Conservation (phyloP, 1,139 yeast species). For the Protomyces gravidus region DNA sequence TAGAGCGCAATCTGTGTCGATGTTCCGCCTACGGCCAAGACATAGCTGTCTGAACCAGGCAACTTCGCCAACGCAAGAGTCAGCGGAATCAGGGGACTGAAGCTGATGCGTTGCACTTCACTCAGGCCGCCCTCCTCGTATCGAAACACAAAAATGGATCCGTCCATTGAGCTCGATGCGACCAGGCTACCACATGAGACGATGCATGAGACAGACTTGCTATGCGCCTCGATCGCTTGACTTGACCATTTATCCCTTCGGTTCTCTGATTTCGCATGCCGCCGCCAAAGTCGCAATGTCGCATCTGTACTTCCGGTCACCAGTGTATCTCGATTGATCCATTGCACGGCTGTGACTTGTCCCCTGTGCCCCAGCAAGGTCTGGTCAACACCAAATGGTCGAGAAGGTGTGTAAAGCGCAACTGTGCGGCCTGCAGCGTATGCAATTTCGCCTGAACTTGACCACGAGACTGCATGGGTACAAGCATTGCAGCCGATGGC, state of each 20-base stretch:
- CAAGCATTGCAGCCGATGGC: slow-evolving; percentile 22
- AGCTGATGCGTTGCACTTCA: slow-evolving; percentile 31
- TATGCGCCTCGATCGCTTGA: slow-evolving; percentile 38
- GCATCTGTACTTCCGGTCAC: slow-evolving; percentile 67
- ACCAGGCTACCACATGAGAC: slow-evolving; percentile 45
- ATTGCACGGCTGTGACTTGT: slow-evolving; percentile 40
- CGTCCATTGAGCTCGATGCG: slow-evolving; percentile 65
- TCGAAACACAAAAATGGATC: slow-evolving; percentile 54
- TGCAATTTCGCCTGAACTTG: slow-evolving; percentile 13
- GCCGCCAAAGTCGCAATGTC: slow-evolving; percentile 57
- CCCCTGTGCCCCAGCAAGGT: slow-evolving; percentile 40
- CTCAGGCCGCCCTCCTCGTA: slow-evolving; percentile 2
- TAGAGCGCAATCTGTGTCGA: slow-evolving; percentile 55
- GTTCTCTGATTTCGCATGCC: no score
- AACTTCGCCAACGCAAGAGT: slow-evolving; percentile 54
- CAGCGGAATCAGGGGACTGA: slow-evolving; percentile 55
- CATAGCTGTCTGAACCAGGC: slow-evolving; percentile 39
- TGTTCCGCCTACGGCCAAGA: slow-evolving; percentile 77
- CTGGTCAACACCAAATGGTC: slow-evolving; percentile 33
- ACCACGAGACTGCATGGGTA: slow-evolving; percentile 23
- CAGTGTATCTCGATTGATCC: slow-evolving; percentile 44
- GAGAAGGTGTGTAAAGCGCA: slow-evolving; percentile 25
- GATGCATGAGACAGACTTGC: slow-evolving; percentile 52
- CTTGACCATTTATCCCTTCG: slow-evolving; percentile 35
- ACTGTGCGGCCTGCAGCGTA: slow-evolving; percentile 24